A percentile compares a stretch with the other conserved stretches of the same genome.
These are phyloP conservation scores for Ogataea kodamae DNA, from an alignment of 805 yeast genomes.

Conservation along the genomic window DNA sequence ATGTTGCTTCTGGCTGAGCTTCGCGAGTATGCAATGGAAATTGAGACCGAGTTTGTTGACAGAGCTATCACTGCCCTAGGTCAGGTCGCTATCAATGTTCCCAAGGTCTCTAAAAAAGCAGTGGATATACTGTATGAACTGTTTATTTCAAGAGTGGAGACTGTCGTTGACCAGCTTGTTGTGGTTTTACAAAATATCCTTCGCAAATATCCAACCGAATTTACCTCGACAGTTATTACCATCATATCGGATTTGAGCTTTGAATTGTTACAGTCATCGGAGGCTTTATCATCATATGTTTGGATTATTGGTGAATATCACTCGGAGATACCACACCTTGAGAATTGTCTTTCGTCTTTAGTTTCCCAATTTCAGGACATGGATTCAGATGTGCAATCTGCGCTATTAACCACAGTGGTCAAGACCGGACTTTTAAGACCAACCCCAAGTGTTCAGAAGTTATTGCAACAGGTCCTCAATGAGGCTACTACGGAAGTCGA, in stretches of 20 bases:
- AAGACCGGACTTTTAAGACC: conserved; percentile 43
- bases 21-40: conserved; percentile 79
- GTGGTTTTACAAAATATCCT: conserved; percentile 61
- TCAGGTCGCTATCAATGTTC: conserved; percentile 64
- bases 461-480: conserved; percentile 58
- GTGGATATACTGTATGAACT: conserved; percentile 58
- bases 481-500: conserved; percentile 62
- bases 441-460: conserved; percentile 33
- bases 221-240: conserved; percentile 51
- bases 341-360: conserved; percentile 42
- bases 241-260: conserved; percentile 44
- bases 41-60: conserved; percentile 73
- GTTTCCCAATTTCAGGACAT: conserved; percentile 54
- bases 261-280: conserved; percentile 46
- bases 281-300: conserved; percentile 55
- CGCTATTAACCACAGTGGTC: conserved; percentile 59
- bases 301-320: conserved; percentile 76
- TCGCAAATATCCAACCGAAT: conserved; percentile 59
- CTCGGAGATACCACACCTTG: conserved; percentile 51
- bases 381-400: conserved; percentile 58
- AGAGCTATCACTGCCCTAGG: conserved; percentile 66
- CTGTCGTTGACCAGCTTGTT: conserved; percentile 57
- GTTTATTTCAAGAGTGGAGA: conserved; percentile 60
- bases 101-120: conserved; percentile 50
- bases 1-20: conserved; percentile 61